Base-by-base conservation (phyloP, 2,329 filamentous ascomycete species). In the Fusarium newnesense region DNA sequence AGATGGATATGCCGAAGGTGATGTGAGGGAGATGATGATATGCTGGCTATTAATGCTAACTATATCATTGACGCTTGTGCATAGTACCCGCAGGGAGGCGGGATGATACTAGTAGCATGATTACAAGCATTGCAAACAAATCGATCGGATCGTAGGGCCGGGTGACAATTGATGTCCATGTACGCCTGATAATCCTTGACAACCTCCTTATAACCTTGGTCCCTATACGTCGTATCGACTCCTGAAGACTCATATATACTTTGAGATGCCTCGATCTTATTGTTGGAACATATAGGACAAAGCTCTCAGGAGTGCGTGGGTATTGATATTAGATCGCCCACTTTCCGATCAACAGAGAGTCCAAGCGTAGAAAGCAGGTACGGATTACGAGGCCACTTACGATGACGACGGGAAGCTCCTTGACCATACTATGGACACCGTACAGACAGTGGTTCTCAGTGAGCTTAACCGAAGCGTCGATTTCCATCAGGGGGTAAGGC, bases 201-300 rank as follows among this genome's bases (percentile, higher is more conserved):
- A 21, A 26, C 56, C 42, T 66, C 52, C 44, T 67, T 47, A 37
- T 37, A 26, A 60, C 34, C 59, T 44, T 39, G 40, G 37, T 32
- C 39, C 36, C 28, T 53, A 21, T 46, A 46, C 24, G 50, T 53
- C 34, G 34, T 24, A 39, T 53, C 28, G 24, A 39, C 34, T 37
- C 57, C 21, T 32, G 11, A 32, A 28, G 34, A 36, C 43, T 49
- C 53, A 67, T n/a, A 21, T 44, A 67, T n/a, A 21, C 28, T 32
- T 46, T 26, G 49, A 52, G 30, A 50, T 67, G 24, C 36, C 44
- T 16, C 62, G 46, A 67, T 34, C 44, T 44, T 52, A 67, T 60
- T 42, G 65, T 54, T 19, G 34, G 34, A 26, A 56, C n/a, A 46
- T 53, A 61, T 26, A 61, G 40, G 26, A 59, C 43, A 43, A 67